phyloP scores from a whole-genome alignment of 108 stramenopile species.

The Fragilaria radians region DNA sequence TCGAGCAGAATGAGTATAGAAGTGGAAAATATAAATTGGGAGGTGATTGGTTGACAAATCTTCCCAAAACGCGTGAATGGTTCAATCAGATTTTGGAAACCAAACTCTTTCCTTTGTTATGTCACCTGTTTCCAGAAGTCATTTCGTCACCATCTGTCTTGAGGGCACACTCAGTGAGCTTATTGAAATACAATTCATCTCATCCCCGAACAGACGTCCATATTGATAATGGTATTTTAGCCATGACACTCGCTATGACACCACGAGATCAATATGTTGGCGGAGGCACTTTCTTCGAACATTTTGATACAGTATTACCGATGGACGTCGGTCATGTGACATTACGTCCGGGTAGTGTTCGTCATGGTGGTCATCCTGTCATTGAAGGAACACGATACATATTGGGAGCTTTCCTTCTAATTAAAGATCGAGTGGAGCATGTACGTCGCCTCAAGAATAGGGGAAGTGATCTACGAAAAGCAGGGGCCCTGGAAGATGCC shows the following conservation, averaged over 20 bases:
- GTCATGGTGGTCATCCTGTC: slow-evolving; percentile 57
- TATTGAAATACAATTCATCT: slow-evolving; percentile 56
- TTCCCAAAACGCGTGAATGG: slow-evolving; percentile 42
- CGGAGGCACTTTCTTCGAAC: slow-evolving; percentile 60
- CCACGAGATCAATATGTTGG: slow-evolving; percentile 33
- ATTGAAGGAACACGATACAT: slow-evolving; percentile 39
- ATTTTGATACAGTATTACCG: slow-evolving; percentile 40
- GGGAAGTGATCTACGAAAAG: slow-evolving; percentile 38
- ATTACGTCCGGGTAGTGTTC: slow-evolving; percentile 51
- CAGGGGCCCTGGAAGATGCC: slow-evolving; percentile 28
- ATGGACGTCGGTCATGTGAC: slow-evolving; percentile 65
- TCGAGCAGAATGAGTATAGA: slow-evolving; percentile 51
- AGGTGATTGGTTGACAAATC: slow-evolving; percentile 55
- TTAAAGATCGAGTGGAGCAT: slow-evolving; percentile 59
- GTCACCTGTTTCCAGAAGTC: slow-evolving; percentile 48
- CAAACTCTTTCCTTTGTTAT: slow-evolving; percentile 37
- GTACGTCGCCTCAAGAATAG: slow-evolving; percentile 57
- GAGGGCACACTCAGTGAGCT: slow-evolving; percentile 46
- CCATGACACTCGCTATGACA: slow-evolving; percentile 56
- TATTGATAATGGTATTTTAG: slow-evolving; percentile 63
- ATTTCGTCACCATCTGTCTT: slow-evolving; percentile 35
- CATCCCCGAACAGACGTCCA: slow-evolving; percentile 65
- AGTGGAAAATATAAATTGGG: slow-evolving; percentile 61
- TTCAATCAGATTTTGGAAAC: slow-evolving; percentile 41
- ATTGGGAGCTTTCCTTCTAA: slow-evolving; percentile 50